Conservation (phyloP, 1,284 basidiomycete species). For the Cutaneotrichosporon sp. region DNA sequence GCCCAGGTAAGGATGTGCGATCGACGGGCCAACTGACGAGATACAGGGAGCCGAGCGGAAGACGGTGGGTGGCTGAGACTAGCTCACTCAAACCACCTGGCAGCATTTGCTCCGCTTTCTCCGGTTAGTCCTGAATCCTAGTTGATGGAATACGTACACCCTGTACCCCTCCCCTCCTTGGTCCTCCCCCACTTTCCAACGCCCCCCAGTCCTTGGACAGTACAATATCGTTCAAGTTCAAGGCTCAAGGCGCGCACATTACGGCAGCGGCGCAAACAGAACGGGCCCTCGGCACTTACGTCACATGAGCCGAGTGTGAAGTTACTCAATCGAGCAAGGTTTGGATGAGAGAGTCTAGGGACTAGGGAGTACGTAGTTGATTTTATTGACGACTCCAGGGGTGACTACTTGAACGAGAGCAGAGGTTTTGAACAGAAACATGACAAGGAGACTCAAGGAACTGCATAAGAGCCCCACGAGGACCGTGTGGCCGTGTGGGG, state of each 20-base stretch:
- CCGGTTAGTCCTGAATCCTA: slow-evolving; percentile 6
- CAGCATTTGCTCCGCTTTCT: slow-evolving; percentile 1
- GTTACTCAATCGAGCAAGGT: background rate
- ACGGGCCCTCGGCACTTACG: slow-evolving; percentile 22
- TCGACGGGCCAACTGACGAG: slow-evolving; percentile 16
- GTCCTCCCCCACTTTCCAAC: background rate
- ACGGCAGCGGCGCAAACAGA: slow-evolving; percentile 15
- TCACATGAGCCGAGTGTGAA: slow-evolving; percentile 18
- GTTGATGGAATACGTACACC: background rate
- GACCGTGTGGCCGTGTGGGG: background rate
- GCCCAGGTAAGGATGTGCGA: slow-evolving; percentile 3
- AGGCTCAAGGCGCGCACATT: slow-evolving; percentile 7
- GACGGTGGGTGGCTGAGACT: slow-evolving; percentile 26
- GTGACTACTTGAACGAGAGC: background rate
- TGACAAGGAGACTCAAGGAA: background rate
- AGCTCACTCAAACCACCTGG: slow-evolving; percentile 10
- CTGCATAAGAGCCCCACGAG: background rate
- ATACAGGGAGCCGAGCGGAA: slow-evolving; percentile 23
- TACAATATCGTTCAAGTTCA: background rate
- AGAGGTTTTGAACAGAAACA: background rate
- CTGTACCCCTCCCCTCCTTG: background rate
- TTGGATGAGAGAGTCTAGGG: background rate
- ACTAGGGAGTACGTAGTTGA: background rate
- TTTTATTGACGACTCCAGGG: background rate
- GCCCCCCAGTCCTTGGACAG: background rate